phyloP scores from a whole-genome alignment of 345 rosid species.

The Cochlearia excelsa region DNA sequence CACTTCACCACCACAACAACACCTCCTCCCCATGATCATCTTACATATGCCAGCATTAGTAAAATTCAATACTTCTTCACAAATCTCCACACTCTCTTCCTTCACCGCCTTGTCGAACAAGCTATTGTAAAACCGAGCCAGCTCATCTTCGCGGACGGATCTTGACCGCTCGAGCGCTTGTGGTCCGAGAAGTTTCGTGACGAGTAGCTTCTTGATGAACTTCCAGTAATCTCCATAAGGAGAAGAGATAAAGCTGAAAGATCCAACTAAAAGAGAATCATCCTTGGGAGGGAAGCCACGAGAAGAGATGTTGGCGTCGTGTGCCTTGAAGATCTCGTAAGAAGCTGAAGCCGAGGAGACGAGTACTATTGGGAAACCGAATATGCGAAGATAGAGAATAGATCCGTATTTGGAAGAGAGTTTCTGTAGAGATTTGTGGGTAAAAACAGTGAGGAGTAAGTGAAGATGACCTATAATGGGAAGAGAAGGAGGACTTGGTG shows the following conservation, averaged over 20 bases:
- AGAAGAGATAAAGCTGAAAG: conserved; percentile 5
- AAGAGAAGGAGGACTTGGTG: conserved; percentile 25
- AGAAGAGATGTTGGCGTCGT: conserved; percentile 12
- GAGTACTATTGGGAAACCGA: conserved; percentile 5
- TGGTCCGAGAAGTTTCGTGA: conserved; percentile 24
- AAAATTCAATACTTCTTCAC: conserved; percentile 1
- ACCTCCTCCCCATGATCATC: conserved; percentile 44
- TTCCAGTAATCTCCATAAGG: conserved; percentile 12
- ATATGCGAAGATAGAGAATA: conserved; percentile 21
- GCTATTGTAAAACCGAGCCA: conserved; percentile 3
- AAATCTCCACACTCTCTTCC: conserved; percentile 26
- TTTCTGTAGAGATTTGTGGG: conserved; percentile 16
- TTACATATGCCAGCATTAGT: conserved; percentile 25
- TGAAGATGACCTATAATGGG: conserved; percentile 20
- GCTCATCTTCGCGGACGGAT: conserved; percentile 18
- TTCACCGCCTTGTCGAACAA: conserved; percentile 18
- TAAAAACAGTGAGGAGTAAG: background rate
- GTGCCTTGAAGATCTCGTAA: conserved; percentile 15
- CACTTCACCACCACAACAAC: conserved; percentile 6
- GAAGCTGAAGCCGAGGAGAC: conserved; percentile 24
- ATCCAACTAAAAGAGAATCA: conserved; percentile 14
- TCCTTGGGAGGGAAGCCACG: background rate
- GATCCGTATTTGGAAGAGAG: conserved; percentile 24
- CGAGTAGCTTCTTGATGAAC: conserved; percentile 20
- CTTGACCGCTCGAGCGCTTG: conserved; percentile 20